Evolutionary conservation across 352 stramenopile species (phyloP), one percentile per base, ranked within the genome.

Genomic region (Pythium angustatum): DNA sequence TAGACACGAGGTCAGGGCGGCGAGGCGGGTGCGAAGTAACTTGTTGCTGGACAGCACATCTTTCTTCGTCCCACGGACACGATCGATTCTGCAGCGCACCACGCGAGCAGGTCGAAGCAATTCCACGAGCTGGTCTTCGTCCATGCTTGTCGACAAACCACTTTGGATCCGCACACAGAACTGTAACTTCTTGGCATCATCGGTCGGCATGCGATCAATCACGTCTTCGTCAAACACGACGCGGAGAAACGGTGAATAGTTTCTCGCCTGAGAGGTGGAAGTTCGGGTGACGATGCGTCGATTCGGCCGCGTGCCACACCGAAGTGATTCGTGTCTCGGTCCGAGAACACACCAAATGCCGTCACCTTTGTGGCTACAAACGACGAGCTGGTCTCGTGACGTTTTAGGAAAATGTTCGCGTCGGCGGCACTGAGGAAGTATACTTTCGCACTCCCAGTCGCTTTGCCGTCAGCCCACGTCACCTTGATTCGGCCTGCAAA

Each of bases 391-490:
- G 24, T n/a, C 19, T 50, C 34, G 14, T 61, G 40, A 24, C 40
- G 31, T 19, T 15, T 36, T 9, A 61, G n/a, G 10, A 61, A 61
- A 2, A 14, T 28, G 36, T 69, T 69, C 0, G 62, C 62, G 10
- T 66, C 51, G 2, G 1, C 6, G 1, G 38, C 64, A 19, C 54
- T 41, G 1, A 24, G 28, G 17, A 71, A 71, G 8, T 49, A 67
- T 8, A 71, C 14, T 34, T 63, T 55, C 0, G 28, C 64, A 34
- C 49, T 56, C 24, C 58, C 51, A 28, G 41, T 71, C 5, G 64
- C 45, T 3, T 41, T 12, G 7, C 49, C 58, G n/a, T 66, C 47
- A 1, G 64, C 57, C 64, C 64, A 71, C 33, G 64, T 66, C 1
- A 71, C 44, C 33, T 54, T 66, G n/a, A 71, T 61, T 3, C 58